Evolutionary conservation across 108 stramenopile genomes (phyloP), one percentile per base, ranked within the genome.

Genomic region (Pseudonitzschia multiseries): DNA sequence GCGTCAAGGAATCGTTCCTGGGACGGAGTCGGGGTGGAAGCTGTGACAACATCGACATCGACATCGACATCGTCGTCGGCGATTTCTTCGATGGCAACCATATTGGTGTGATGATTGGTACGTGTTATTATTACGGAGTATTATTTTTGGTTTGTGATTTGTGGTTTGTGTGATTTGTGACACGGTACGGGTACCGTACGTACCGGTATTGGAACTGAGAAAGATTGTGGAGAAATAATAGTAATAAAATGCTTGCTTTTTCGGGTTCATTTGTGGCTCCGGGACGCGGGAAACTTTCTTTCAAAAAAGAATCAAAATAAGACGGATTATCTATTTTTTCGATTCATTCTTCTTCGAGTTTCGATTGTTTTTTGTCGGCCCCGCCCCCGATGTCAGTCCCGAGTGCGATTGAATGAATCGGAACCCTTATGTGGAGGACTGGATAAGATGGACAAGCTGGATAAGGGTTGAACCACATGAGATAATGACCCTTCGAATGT

Each of bases 1-100:
- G 90, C 93, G 71, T 93, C 93, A 54, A 81, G 53, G 0, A 87
- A 65, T 32, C 93, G 85, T 71, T 91, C 87, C 74, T 88, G 76
- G 4, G 87, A 89, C 2, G 87, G 82, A 57, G 75, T 57, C 26
- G 57, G 44, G 22, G 18, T 3, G n/a, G 21, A 28, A 5, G 43
- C 48, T 24, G 54, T 29, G n/a, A n/a, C n/a, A n/a, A n/a, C n/a
- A n/a, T n/a, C n/a, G n/a, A n/a, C n/a, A n/a, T n/a, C n/a, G n/a
- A n/a, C n/a, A n/a, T n/a, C n/a, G n/a, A n/a, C n/a, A 1, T 15
- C 62, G 6, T 70, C 63, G 14, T 73, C 68, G 21, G 28, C 32
- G 24, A 78, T 48, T 68, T 78, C 82, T 63, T 70, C 70, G 67
- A 79, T 65, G 24, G 43, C 60, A 0, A 79, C 72, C 78, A n/a